Evolutionary conservation across 2,329 filamentous ascomycete genomes (phyloP).

Genomic region (Venturia asperata): DNA sequence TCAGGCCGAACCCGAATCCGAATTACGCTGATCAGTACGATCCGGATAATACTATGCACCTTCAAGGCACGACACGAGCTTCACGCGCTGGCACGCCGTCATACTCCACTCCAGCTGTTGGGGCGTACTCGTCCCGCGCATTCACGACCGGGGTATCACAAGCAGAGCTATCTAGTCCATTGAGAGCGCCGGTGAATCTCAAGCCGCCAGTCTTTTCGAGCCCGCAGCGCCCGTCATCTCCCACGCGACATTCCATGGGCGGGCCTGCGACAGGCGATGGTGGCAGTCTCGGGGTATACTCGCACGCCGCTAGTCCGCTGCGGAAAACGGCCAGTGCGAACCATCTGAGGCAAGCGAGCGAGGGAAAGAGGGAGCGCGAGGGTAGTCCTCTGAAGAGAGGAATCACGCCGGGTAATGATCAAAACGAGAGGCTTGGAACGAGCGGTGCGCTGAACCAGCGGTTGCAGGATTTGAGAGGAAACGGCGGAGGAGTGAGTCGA

Average conservation of each 20-base stretch:
- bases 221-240: constrained; percentile 45
- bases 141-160: constrained; percentile 28
- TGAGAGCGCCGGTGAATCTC: constrained; percentile 39
- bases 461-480: constrained; percentile 15
- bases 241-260: constrained; percentile 35
- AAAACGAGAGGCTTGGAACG: neutral
- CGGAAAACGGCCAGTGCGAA: constrained; percentile 66
- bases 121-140: constrained; percentile 33
- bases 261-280: constrained; percentile 47
- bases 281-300: constrained; percentile 73
- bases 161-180: constrained; percentile 40
- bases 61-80: constrained; percentile 12
- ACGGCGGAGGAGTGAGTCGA: neutral
- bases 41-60: constrained; percentile 47
- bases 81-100: neutral
- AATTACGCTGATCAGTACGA: constrained; percentile 69
- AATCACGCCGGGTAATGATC: constrained; percentile 30
- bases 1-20: constrained; percentile 75
- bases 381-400: constrained; percentile 40
- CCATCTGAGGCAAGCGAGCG: constrained; percentile 30
- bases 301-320: constrained; percentile 73
- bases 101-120: constrained; percentile 12
- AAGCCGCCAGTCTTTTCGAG: constrained; percentile 34
- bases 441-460: constrained; percentile 15
- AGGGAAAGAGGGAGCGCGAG: constrained; percentile 29